Base-by-base conservation (phyloP, 2,329 filamentous ascomycete genomes). In the Apiospora marii region DNA sequence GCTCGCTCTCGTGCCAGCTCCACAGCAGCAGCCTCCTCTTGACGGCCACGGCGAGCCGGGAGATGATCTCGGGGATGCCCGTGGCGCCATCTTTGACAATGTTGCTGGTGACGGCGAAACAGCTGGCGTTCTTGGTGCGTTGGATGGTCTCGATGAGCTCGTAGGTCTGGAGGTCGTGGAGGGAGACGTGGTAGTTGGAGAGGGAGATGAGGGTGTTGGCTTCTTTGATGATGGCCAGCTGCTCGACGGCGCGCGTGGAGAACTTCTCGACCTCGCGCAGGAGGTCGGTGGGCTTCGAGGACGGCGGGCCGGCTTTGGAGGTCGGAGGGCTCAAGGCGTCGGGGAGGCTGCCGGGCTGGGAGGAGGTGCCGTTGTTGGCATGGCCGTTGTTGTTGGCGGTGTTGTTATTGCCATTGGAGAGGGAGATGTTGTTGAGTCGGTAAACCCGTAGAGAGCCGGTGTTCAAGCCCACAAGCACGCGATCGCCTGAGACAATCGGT, bases 211-310 rank as follows among this genome's bases (percentile, higher is more conserved):
- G 90, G 27, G 94, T 92, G 81, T 94, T 96, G 71, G 95, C 95
- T 83, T 98, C 96, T 80, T 98, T 98, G 80, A 99, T 95, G 73
- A 97, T 92, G 72, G 95, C 96, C 22, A 99, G 90, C 86, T 99
- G 96, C 79, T 98, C 95, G 75, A 99, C 92, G 71, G 95, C 92
- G 74, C 94, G 92, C 46, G 93, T 90, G 13, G 96, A 96, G 87
- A 99, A 99, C 84, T 94, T 96, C 77, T 99, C 96, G 70, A 98
- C 88, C 82, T 98, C 97, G 74, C 95, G 93, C 68, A 98, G 87
- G 34, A 98, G 89, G 78, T 98, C 95, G 13, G 95, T 95, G 5
- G 93, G 88, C 77, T 88, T 92, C 73, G 75, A 91, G 73, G 75
- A 75, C 27, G 78, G 34, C 49, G 76, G 43, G 34, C 78, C 72